Conservation (phyloP, 2,329 filamentous ascomycete genomes). For the Paecilomyces niveus region DNA sequence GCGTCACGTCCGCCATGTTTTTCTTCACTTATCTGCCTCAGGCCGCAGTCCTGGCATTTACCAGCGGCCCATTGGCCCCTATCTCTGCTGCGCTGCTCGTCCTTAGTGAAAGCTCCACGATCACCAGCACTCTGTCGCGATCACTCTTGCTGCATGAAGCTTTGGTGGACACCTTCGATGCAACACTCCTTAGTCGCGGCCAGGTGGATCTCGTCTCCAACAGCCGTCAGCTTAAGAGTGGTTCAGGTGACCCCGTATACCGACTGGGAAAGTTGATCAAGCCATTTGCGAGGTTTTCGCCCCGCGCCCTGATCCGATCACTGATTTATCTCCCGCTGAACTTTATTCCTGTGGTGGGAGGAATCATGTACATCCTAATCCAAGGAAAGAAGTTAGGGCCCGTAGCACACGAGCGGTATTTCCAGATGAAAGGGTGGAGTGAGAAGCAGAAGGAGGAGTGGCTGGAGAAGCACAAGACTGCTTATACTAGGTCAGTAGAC, state of each 20-base stretch:
- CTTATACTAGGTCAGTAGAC: conserved; percentile 68
- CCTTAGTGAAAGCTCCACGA: conserved; percentile 49
- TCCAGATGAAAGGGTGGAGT: conserved; percentile 83
- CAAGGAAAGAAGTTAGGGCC: conserved; percentile 58
- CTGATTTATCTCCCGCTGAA: conserved; percentile 85
- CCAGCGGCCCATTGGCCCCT: conserved; percentile 68
- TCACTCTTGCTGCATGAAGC: conserved; percentile 75
- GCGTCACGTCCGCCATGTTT: conserved; percentile 76
- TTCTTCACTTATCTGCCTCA: conserved; percentile 80
- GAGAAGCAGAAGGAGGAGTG: conserved; percentile 58
- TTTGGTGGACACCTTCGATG: conserved; percentile 83
- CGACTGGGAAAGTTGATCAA: conserved; percentile 52
- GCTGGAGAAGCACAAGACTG: conserved; percentile 61
- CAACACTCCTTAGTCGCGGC: conserved; percentile 50
- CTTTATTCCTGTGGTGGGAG: conserved; percentile 85
- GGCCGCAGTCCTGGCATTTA: conserved; percentile 71
- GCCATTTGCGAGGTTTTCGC: conserved; percentile 47
- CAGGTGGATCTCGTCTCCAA: conserved; percentile 60
- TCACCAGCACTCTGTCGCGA: conserved; percentile 50
- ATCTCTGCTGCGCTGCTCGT: conserved; percentile 54
- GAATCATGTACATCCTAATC: conserved; percentile 67
- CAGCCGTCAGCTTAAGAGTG: conserved; percentile 63
- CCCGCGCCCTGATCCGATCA: conserved; percentile 63
- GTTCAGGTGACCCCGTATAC: conserved; percentile 42
- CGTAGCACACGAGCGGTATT: conserved; percentile 61